Percentiles rank a stretch among this genome's conserved stretches.
Evolutionary conservation across 75 land plant species (phyloP).

Genomic region (Adiantum capillusveneris): DNA sequence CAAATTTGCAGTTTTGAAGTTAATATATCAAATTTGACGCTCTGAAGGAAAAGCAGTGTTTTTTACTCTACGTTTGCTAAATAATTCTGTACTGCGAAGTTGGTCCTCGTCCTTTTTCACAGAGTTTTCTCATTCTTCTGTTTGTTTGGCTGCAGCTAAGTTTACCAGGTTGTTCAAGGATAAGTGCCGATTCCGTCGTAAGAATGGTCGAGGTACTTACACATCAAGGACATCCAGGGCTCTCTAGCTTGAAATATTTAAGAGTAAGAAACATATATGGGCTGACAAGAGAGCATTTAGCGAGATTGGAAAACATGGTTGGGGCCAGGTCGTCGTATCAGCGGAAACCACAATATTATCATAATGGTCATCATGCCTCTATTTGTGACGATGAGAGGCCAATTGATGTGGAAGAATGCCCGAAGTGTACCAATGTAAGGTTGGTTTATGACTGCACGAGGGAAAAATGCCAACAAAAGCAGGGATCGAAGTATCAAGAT

Average conservation of each 20-base stretch:
- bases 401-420: slow-evolving; percentile 74
- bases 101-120: too few species aligned
- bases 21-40: too few species aligned
- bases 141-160: slow-evolving; percentile 41
- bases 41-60: too few species aligned
- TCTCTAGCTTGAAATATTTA: slow-evolving; percentile 38
- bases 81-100: too few species aligned
- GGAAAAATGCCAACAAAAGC: slow-evolving; percentile 38
- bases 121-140: not conserved
- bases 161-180: slow-evolving; percentile 68
- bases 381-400: slow-evolving; percentile 44
- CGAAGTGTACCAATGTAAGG: slow-evolving; percentile 49
- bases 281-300: slow-evolving; percentile 45
- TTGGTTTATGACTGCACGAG: slow-evolving; percentile 73
- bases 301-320: slow-evolving; percentile 16
- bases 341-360: slow-evolving; percentile 48
- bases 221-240: slow-evolving; percentile 14
- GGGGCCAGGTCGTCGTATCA: not conserved
- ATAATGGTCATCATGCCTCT: slow-evolving; percentile 20
- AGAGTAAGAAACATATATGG: slow-evolving; percentile 62
- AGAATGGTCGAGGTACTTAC: slow-evolving; percentile 37
- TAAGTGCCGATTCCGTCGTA: slow-evolving; percentile 55
- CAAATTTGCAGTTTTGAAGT: too few species aligned
- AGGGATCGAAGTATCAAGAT: slow-evolving; percentile 4
- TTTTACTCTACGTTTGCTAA: too few species aligned